A percentile compares a stretch with the other conserved stretches of the same genome.
Conservation (phyloP, 2,329 filamentous ascomycete species). For the Calonectria leucothoes region DNA sequence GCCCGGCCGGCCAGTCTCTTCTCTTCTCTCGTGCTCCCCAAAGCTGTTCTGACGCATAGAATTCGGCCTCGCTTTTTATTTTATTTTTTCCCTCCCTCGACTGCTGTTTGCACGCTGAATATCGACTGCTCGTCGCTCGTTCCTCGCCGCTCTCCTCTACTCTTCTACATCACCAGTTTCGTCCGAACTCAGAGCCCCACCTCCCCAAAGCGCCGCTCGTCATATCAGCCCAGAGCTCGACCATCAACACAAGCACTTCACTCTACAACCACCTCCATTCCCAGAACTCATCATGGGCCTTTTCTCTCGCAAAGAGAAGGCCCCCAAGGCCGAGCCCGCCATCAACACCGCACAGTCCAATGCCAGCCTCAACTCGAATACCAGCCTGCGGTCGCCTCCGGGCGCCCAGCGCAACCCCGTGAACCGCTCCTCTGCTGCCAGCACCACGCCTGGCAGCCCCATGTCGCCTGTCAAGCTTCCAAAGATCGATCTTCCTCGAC, state of each 20-base stretch:
- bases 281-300: constrained; percentile 59
- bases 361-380: constrained; percentile 63
- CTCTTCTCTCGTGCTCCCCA: not conserved
- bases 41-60: not conserved
- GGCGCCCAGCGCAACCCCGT: constrained; percentile 45
- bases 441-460: constrained; percentile 59
- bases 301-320: constrained; percentile 67
- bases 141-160: constrained; percentile 30
- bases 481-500: constrained; percentile 83
- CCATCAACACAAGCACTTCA: constrained; percentile 16
- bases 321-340: constrained; percentile 55
- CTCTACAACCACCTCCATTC: constrained; percentile 22
- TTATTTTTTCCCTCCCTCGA: constrained; percentile 15
- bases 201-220: constrained; percentile 31
- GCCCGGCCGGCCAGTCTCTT: constrained; percentile 22
- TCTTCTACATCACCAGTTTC: constrained; percentile 22
- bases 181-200: constrained; percentile 35
- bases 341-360: constrained; percentile 60
- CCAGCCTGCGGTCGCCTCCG: constrained; percentile 47
- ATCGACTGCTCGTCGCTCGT: constrained; percentile 34
- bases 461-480: constrained; percentile 69
- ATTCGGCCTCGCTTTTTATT: constrained; percentile 14
- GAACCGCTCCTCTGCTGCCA: constrained; percentile 65
- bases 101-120: constrained; percentile 36
- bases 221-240: constrained; percentile 36